phyloP scores from a whole-genome alignment of 2,329 filamentous ascomycete genomes.

The Cercospora beticola region DNA sequence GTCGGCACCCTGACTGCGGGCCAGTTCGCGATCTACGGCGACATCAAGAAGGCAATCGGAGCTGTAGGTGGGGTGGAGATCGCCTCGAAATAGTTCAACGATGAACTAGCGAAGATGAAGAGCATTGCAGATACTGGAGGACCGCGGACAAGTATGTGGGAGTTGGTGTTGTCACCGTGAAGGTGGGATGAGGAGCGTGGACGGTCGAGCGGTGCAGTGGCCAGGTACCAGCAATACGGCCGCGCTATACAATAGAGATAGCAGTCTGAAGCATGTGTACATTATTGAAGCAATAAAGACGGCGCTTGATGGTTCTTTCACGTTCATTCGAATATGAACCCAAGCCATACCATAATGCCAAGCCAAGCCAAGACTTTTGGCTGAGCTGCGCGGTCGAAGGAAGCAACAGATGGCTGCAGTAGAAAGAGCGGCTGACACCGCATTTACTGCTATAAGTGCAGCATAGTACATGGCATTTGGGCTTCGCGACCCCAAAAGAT shows the following conservation, averaged over 20 bases:
- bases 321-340: too few relatives aligned
- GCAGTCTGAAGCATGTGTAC: not conserved
- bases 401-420: too few relatives aligned
- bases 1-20: constrained; percentile 72
- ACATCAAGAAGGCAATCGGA: constrained; percentile 50
- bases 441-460: too few relatives aligned
- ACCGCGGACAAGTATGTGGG: not conserved
- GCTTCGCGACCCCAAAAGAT: too few relatives aligned
- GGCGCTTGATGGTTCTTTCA: too few relatives aligned
- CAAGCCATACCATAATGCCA: too few relatives aligned
- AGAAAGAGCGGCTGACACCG: too few relatives aligned
- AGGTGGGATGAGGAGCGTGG: not conserved
- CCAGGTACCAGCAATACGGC: not conserved
- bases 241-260: not conserved
- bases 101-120: not conserved
- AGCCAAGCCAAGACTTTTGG: too few relatives aligned
- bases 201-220: not conserved
- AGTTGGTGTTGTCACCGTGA: not conserved
- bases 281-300: not conserved
- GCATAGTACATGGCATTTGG: too few relatives aligned
- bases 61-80: constrained; percentile 78
- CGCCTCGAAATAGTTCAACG: constrained; percentile 30
- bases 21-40: constrained; percentile 83
- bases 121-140: too few relatives aligned
- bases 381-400: too few relatives aligned